These are phyloP conservation scores for Pythium pyrilobum DNA, from an alignment of 352 stramenopile genomes.

Conservation along the genomic window DNA sequence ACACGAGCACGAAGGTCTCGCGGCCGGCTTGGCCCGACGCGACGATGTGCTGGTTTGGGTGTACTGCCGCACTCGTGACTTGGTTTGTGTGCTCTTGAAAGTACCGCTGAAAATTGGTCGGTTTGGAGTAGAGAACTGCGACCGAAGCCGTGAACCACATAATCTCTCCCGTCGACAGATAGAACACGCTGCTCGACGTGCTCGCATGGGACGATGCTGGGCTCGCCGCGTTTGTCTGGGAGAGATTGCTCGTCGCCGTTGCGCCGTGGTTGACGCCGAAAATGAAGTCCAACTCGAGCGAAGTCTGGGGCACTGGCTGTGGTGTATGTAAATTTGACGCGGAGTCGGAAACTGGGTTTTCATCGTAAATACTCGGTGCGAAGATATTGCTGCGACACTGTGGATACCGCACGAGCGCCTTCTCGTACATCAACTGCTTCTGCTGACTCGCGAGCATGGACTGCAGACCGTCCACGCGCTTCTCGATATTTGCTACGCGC, in stretches of 20 bases:
- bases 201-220: slow-evolving; percentile 22
- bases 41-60: slow-evolving; percentile 57
- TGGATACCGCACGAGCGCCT: slow-evolving; percentile 50
- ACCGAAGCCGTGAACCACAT: slow-evolving; percentile 57
- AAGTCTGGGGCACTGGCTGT: slow-evolving; percentile 25
- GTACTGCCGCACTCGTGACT: slow-evolving; percentile 44
- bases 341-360: not conserved
- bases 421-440: slow-evolving; percentile 61
- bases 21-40: slow-evolving; percentile 54
- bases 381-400: slow-evolving; percentile 70
- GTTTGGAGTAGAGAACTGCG: slow-evolving; percentile 53
- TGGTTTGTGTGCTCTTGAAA: slow-evolving; percentile 60
- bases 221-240: slow-evolving; percentile 9
- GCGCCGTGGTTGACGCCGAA: slow-evolving; percentile 50
- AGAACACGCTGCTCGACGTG: slow-evolving; percentile 44
- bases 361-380: slow-evolving; percentile 46
- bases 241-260: slow-evolving; percentile 8
- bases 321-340: not conserved
- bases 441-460: slow-evolving; percentile 41
- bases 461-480: slow-evolving; percentile 37
- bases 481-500: slow-evolving; percentile 66
- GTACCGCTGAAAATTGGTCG: slow-evolving; percentile 44
- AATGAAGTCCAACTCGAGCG: slow-evolving; percentile 52
- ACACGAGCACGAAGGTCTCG: slow-evolving; percentile 59
- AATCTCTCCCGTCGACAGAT: slow-evolving; percentile 52